phyloP scores from a whole-genome alignment of 2,329 filamentous ascomycete genomes.

The Onygena corvina region DNA sequence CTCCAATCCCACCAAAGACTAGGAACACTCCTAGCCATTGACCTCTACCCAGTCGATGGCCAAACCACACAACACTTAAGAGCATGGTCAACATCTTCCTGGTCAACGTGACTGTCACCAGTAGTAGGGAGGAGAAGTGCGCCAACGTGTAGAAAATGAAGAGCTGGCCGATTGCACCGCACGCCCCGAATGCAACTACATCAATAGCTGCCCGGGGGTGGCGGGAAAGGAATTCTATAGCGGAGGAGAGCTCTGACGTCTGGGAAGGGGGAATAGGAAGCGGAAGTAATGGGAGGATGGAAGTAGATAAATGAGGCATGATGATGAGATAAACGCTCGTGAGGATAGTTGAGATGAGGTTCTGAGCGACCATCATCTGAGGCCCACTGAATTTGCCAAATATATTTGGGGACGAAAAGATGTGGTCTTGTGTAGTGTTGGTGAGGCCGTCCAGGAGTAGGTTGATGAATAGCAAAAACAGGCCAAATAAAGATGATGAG shows the following conservation, averaged over 20 bases:
- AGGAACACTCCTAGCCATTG: conserved; percentile 88
- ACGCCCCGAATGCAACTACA: conserved; percentile 77
- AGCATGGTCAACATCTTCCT: conserved; percentile 99
- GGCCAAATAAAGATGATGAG: conserved; percentile 54
- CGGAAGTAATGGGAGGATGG: conserved; percentile 56
- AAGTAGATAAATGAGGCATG: conserved; percentile 62
- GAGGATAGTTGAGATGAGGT: conserved; percentile 69
- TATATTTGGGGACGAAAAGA: conserved; percentile 53
- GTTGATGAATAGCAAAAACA: conserved; percentile 76
- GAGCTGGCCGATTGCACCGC: conserved; percentile 84
- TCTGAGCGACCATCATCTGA: conserved; percentile 99
- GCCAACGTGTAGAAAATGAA: conserved; percentile 97
- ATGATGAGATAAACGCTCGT: conserved; percentile 65
- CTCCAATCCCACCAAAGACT: conserved; percentile 90
- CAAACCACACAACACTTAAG: conserved; percentile 86
- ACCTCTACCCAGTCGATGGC: conserved; percentile 71
- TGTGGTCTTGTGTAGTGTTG: conserved; percentile 92
- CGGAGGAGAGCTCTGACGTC: conserved; percentile 67
- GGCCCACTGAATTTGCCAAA: conserved; percentile 76
- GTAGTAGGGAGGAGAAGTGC: conserved; percentile 77
- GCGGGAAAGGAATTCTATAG: conserved; percentile 64
- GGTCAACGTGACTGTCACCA: conserved; percentile 94
- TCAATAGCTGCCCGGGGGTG: conserved; percentile 77
- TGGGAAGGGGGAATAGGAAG: conserved; percentile 44
- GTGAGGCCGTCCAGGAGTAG: conserved; percentile 91